phyloP scores from a whole-genome alignment of 352 stramenopile species.

The Aphanomyces astaci region DNA sequence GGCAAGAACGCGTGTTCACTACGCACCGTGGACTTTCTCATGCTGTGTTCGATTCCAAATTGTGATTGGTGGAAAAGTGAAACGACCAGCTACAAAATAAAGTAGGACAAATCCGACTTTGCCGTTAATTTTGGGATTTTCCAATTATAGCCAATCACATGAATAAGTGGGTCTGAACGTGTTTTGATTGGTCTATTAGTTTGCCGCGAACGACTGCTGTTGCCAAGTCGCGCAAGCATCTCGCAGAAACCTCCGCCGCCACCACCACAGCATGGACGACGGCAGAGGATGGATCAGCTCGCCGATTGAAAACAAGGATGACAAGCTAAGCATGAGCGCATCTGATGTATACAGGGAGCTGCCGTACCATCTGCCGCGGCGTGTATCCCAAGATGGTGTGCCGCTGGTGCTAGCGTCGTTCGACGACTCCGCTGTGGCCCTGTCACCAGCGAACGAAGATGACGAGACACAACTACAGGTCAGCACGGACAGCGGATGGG shows the following conservation, averaged over 20 bases:
- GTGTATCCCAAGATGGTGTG: background rate
- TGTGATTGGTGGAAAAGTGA: background rate
- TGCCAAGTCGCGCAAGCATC: background rate
- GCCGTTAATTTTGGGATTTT: background rate
- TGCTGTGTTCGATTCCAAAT: too few species aligned
- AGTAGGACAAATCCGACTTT: background rate
- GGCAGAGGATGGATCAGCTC: background rate
- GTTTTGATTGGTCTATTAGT: slow-evolving; percentile 7
- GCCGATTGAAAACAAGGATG: background rate
- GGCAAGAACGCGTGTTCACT: too few species aligned
- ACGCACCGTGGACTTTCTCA: background rate
- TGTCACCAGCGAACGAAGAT: background rate
- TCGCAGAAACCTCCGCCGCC: background rate
- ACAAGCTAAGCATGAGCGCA: slow-evolving; percentile 9
- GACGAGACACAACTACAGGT: background rate
- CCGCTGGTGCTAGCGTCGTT: background rate
- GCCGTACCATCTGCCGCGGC: background rate
- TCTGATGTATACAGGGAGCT: slow-evolving; percentile 10
- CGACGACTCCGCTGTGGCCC: background rate
- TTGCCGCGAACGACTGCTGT: slow-evolving; percentile 1
- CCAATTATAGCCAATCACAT: background rate
- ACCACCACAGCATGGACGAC: background rate
- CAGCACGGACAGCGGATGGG: slow-evolving; percentile 25
- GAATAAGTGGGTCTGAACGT: background rate
- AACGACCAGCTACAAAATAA: background rate